A percentile compares a stretch with the other conserved stretches of the same genome.
Evolutionary conservation across 192 early-diverging fungal genomes (phyloP).

Genomic region (Diversispora eburnea): DNA sequence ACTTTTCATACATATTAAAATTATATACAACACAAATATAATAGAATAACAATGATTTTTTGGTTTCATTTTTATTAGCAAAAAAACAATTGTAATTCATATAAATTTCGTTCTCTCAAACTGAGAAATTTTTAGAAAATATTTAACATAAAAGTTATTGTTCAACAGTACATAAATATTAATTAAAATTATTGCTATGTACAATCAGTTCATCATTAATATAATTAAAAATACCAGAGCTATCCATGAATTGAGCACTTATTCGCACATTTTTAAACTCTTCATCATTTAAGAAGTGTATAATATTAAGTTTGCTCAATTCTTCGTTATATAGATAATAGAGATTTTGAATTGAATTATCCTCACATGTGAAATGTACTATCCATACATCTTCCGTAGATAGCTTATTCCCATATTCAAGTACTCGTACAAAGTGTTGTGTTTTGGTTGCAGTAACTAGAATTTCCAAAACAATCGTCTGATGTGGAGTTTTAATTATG

Average conservation of each 20-base stretch:
- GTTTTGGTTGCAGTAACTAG: conserved; percentile 27
- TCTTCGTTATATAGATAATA: conserved; percentile 21
- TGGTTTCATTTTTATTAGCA: too few species aligned
- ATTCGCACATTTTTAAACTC: conserved; percentile 28
- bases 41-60: too few species aligned
- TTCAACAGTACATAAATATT: too few species aligned
- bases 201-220: conserved; percentile 6
- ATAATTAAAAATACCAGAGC: conserved; percentile 10
- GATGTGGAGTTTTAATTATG: conserved; percentile 6
- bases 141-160: too few species aligned
- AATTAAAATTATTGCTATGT: too few species aligned
- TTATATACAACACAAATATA: too few species aligned
- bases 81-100: too few species aligned
- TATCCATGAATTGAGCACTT: conserved; percentile 26
- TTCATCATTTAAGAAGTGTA: conserved; percentile 29
- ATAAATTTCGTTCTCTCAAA: too few species aligned
- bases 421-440: conserved; percentile 20
- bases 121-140: too few species aligned
- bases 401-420: conserved; percentile 27
- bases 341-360: conserved; percentile 26
- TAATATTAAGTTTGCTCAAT: conserved; percentile 16
- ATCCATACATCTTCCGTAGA: conserved; percentile 25
- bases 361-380: conserved; percentile 32
- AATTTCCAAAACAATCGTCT: conserved; percentile 29
- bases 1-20: too few species aligned